Base-by-base conservation (phyloP, 1,284 basidiomycete species). In the Testicularia cyperi region DNA sequence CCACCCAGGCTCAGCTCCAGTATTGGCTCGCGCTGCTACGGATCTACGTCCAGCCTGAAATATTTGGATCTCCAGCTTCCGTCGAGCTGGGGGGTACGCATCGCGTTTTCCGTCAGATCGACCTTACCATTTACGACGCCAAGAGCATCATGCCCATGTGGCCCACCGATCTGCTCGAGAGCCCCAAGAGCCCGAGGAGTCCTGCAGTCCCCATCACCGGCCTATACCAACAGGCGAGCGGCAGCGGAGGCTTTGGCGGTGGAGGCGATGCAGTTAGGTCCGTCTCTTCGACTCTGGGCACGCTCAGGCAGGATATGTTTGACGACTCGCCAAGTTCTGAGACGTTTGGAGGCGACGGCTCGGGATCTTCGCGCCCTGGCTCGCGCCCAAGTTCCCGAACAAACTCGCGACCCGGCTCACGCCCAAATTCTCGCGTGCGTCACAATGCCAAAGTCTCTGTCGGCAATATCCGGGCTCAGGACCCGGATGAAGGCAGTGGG, bases 41-140 rank as follows among this genome's bases (percentile, higher is more conserved):
- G 24, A 60, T 58, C 25, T 65, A 44, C 33, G 49, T 45, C 22
- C 35, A 36, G 24, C 67, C 69, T 18, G 67, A 72, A 25, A 44
- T 70, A 30, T 72, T 53, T 24, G 65, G 65, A 10, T 43, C 61
- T 3, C 30, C 45, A 5, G 40, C 43, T 18, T 44, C 52, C 6
- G 19, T 46, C 15, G 33, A 39, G 16, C 12, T 20, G 7, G 57
- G 56, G 34, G 62, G 57, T 4, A 61, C 68, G 3, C 65, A 72
- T 44, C 54, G 69, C 26, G 43, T 51, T 38, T 61, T 54, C 25
- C 45, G 69, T 12, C 61, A 64, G 26, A 42, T 72, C 29, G 68
- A 72, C 22, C 35, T 72, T 30, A 65, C 57, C 41, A 58, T 70
- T 33, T 58, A 51, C 29, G 65, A 65, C 28, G 63, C 58, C 24